Conservation (phyloP, 2,329 filamentous ascomycete genomes). For the Claviceps maximensis region DNA sequence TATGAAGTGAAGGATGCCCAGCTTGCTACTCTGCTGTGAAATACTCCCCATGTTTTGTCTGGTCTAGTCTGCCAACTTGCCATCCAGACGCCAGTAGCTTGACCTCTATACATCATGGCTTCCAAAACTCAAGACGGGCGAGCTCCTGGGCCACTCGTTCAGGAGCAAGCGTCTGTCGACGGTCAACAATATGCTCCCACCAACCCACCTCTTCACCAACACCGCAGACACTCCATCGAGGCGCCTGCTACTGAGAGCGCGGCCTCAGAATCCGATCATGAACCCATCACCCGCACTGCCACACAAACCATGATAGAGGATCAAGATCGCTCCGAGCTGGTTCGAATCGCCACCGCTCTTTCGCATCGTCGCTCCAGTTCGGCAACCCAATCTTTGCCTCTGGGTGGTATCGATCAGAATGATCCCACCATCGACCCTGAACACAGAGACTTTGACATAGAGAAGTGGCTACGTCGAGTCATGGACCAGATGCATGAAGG, state of each 20-base stretch:
- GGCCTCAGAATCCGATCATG: not conserved
- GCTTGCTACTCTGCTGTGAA: not conserved
- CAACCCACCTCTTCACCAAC: not conserved
- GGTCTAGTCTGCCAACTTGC: not conserved
- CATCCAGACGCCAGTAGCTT: not conserved
- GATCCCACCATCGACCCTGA: slow-evolving; percentile 25
- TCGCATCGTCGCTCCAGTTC: slow-evolving; percentile 20
- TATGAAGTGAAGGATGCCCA: not conserved
- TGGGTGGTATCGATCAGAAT: slow-evolving; percentile 13
- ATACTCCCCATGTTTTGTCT: not conserved
- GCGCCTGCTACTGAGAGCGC: not conserved
- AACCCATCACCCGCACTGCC: slow-evolving; percentile 4
- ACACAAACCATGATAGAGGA: slow-evolving; percentile 16
- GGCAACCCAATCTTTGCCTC: slow-evolving; percentile 8
- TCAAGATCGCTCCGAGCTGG: slow-evolving; percentile 23
- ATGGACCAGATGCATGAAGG: slow-evolving; percentile 36
- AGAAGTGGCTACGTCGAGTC: slow-evolving; percentile 28
- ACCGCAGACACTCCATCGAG: slow-evolving; percentile 1
- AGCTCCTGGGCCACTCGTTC: not conserved
- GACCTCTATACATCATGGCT: not conserved
- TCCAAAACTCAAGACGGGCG: not conserved
- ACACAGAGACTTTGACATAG: slow-evolving; percentile 25
- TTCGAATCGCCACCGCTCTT: slow-evolving; percentile 26
- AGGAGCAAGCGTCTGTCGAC: not conserved
- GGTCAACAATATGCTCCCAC: not conserved